phyloP scores from a whole-genome alignment of 176 grass and related monocot species.

The Cenchrus purpureus region DNA sequence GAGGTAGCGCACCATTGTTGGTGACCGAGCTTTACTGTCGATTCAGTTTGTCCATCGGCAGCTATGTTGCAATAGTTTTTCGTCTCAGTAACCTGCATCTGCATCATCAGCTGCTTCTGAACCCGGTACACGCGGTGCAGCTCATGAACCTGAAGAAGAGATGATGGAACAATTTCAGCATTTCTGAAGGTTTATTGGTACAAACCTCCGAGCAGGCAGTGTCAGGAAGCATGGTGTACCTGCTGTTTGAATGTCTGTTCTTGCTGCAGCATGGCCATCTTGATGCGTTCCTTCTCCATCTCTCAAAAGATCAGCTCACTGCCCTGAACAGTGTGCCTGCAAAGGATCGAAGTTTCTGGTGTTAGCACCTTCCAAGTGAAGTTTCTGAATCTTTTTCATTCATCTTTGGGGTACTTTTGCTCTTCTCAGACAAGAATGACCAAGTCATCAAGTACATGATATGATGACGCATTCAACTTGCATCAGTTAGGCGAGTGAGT shows the following conservation, averaged over 20 bases:
- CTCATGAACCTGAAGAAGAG: conserved; percentile 63
- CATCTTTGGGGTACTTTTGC: background rate
- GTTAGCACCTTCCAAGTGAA: conserved; percentile 19
- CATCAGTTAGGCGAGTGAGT: conserved; percentile 33
- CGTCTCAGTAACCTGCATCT: conserved; percentile 41
- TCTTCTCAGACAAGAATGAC: conserved; percentile 1
- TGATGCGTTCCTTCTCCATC: conserved; percentile 74
- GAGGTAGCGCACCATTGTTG: conserved; percentile 23
- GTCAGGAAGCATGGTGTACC: conserved; percentile 42
- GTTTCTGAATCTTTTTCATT: conserved; percentile 17
- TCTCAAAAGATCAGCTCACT: conserved; percentile 5
- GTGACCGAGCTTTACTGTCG: background rate
- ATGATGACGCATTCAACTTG: conserved; percentile 29
- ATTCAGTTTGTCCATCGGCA: background rate
- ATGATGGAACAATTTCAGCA: background rate
- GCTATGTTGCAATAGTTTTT: background rate
- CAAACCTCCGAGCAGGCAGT: background rate
- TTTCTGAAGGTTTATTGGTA: background rate
- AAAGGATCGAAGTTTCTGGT: background rate
- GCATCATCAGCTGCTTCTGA: conserved; percentile 69
- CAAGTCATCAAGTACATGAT: conserved; percentile 31
- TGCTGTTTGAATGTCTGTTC: conserved; percentile 78
- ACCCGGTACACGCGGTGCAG: conserved; percentile 64
- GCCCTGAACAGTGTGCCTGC: background rate
- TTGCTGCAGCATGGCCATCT: conserved; percentile 73